These are phyloP conservation scores for Strombidium stylifer DNA, from an alignment of 73 alveolate genomes.

Conservation along the genomic window DNA sequence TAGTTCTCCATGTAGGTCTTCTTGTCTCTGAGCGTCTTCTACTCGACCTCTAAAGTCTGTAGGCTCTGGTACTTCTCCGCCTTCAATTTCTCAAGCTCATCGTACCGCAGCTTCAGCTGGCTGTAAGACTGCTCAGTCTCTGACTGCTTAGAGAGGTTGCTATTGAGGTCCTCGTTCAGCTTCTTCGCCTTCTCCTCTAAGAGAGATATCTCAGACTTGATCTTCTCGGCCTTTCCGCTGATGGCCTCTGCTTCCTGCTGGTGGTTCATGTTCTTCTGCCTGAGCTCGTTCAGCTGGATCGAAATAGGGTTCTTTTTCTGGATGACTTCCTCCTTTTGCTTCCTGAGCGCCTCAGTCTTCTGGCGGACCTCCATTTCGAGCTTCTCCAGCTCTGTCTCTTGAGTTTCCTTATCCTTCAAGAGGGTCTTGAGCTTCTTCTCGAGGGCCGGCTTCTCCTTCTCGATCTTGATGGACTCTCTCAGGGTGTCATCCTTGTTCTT, in stretches of 20 bases:
- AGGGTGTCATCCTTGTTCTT: constrained; percentile 36
- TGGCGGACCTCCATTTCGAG: constrained; percentile 28
- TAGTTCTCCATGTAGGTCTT: no score
- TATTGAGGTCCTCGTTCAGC: neutral
- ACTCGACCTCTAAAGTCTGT: no score
- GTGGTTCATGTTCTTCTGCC: constrained; percentile 5
- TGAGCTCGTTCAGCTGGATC: neutral
- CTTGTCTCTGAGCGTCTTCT: no score
- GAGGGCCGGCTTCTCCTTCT: constrained; percentile 14
- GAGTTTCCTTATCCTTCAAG: neutral
- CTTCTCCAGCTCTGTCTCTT: constrained; percentile 21
- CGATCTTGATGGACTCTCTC: constrained; percentile 30
- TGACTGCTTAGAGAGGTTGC: neutral
- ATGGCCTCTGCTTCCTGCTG: constrained; percentile 36
- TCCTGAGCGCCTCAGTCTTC: constrained; percentile 40
- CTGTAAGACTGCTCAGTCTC: neutral
- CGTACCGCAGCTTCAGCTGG: neutral
- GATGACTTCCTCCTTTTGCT: constrained; percentile 30
- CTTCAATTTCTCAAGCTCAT: neutral
- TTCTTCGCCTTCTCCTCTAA: constrained; percentile 26
- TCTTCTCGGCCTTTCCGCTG: constrained; percentile 40
- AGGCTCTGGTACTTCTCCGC: neutral
- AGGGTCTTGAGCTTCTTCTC: constrained; percentile 26
- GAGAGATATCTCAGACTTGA: constrained; percentile 26
- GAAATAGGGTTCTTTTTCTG: constrained; percentile 23